A percentile compares a stretch with the other conserved stretches of the same genome.
phyloP scores from a whole-genome alignment of 176 grass and related monocot genomes.

The Typha latifolia region DNA sequence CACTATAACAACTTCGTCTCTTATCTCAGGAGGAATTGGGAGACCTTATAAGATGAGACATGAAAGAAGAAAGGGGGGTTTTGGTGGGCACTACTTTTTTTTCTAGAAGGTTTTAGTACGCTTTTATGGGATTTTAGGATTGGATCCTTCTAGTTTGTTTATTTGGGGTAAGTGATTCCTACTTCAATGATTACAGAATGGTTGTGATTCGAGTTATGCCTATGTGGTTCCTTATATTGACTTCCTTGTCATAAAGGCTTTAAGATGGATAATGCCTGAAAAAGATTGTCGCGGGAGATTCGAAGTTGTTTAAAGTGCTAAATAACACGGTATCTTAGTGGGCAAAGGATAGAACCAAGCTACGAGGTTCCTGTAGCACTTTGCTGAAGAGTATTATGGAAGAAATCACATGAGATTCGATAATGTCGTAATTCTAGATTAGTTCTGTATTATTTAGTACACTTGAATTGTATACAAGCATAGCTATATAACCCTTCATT shows the following conservation, averaged over 20 bases:
- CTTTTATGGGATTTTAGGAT: not conserved
- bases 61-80: slow-evolving; percentile 5
- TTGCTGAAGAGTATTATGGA: too few species aligned
- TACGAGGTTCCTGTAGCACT: too few species aligned
- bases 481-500: too few species aligned
- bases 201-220: slow-evolving; percentile 9
- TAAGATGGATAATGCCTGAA: not conserved
- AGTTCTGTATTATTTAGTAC: too few species aligned
- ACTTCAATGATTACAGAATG: slow-evolving; percentile 22
- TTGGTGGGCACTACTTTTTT: slow-evolving; percentile 18
- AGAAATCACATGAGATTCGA: too few species aligned
- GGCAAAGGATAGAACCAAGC: too few species aligned
- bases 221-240: not conserved
- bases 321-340: not conserved
- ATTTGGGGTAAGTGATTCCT: slow-evolving; percentile 11
- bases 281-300: not conserved
- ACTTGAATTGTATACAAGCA: too few species aligned
- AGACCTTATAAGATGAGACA: not conserved
- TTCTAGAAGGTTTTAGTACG: slow-evolving; percentile 12
- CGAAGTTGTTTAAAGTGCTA: not conserved
- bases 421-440: too few species aligned
- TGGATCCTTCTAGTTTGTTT: slow-evolving; percentile 12
- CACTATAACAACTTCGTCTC: not conserved
- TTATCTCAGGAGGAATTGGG: not conserved
- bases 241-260: too few species aligned